These are phyloP conservation scores for Coemansia sp. DNA, from an alignment of 192 early-diverging fungal species.

Conservation along the genomic window DNA sequence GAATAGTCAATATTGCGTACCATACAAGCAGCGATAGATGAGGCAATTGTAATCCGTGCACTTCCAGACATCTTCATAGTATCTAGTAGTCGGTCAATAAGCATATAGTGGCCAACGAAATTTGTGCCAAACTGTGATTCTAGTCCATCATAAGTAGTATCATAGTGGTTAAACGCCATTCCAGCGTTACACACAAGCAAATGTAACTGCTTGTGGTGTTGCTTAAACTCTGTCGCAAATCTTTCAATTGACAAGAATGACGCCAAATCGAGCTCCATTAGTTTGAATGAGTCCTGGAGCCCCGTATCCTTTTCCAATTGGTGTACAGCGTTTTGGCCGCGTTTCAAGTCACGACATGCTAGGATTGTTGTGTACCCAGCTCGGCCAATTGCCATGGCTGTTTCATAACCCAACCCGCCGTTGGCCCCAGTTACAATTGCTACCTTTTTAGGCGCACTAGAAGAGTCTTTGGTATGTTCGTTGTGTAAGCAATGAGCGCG, in stretches of 20 bases:
- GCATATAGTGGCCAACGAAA: conserved; percentile 61
- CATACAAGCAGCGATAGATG: conserved; percentile 55
- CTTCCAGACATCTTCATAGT: conserved; percentile 43
- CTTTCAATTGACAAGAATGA: conserved; percentile 53
- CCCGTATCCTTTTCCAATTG: conserved; percentile 18
- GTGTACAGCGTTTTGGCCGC: conserved; percentile 21
- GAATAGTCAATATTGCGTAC: conserved; percentile 50
- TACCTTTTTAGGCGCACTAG: conserved; percentile 1
- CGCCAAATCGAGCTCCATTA: conserved; percentile 59
- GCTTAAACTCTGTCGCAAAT: conserved; percentile 41
- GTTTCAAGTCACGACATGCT: conserved; percentile 45
- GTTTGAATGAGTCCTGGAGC: conserved; percentile 27
- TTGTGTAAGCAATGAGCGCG: conserved; percentile 22
- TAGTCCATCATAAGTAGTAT: conserved; percentile 62
- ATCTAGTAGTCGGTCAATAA: conserved; percentile 48
- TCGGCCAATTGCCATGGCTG: conserved; percentile 59
- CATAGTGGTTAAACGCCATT: conserved; percentile 60
- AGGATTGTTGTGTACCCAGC: conserved; percentile 58
- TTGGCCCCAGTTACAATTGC: conserved; percentile 62
- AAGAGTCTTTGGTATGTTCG: neutral
- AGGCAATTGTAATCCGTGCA: conserved; percentile 57
- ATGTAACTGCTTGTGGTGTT: conserved; percentile 20
- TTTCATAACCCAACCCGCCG: conserved; percentile 62
- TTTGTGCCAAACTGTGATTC: conserved; percentile 70
- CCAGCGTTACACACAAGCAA: conserved; percentile 63